Evolutionary conservation across 2,329 filamentous ascomycete species (phyloP), one percentile per base, ranked within the genome.

Genomic region (Hortaea werneckii): DNA sequence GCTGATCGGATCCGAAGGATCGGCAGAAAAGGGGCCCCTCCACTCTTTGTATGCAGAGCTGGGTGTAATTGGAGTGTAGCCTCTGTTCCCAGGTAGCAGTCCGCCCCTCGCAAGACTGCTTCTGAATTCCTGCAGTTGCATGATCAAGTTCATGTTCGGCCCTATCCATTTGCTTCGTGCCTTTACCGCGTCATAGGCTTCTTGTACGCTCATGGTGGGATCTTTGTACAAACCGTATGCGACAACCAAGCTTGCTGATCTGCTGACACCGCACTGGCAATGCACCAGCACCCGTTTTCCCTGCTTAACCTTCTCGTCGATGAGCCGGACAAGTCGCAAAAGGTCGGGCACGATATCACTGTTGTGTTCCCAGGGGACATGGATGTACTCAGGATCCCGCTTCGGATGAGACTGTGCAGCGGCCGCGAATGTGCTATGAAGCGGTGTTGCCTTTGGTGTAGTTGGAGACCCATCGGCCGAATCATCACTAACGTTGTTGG

Each of bases 101-200:
- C 70, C 59, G 13, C 61, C 61, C 10, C 58, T 51, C 9, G 58
- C 51, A 3, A 64, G 73, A 67, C 58, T 75, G 61, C 54, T 76
- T 65, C 50, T 75, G 60, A 89, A 90, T 58, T 90, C 85, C 62
- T 89, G 85, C 41, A 94, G 70, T 54, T 87, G 88, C 73, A 92
- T 92, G 75, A 94, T 88, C 54, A 94, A 73, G 54, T 86, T 86
- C 87, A 94, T 94, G 64, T 94, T 94, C 0, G 86, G 86, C 48
- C 86, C 88, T 56, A 94, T 90, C 86, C 87, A 94, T 59, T 76
- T 80, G 64, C 86, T 92, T 67, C 84, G 84, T 44, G 78, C 75
- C 66, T 94, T 87, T 2, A 87, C 85, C 2, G 81, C 77, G 60
- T 87, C 80, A 61, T 92, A 92, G 2, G 86, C 85, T 61, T 90